Evolutionary conservation across 75 land plant species (phyloP), one percentile per base, ranked within the genome.

Genomic region (Gnetum montanum): DNA sequence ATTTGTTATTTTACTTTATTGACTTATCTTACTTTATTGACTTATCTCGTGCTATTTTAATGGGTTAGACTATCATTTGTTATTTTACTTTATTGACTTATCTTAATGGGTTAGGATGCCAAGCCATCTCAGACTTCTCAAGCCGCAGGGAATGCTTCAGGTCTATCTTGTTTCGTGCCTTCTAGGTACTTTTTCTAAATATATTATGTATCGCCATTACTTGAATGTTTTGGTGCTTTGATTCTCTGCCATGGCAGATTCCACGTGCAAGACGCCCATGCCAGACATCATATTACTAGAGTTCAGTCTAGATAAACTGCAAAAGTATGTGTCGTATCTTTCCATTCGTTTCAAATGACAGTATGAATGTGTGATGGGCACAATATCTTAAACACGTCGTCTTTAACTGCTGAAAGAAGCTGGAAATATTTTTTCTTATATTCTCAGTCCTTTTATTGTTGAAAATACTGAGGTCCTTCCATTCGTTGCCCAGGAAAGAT

Each of bases 401-500:
- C n/a, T n/a, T n/a, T n/a, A n/a, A n/a, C n/a, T n/a, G 11, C 3
- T 46, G 31, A 46, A 23, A 16, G 52, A 15, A 19, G 18, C 58
- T 29, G 24, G n/a, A 26, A 23, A 29, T 2, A 15, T 22, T 48
- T 54, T 15, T 27, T 29, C 4, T n/a, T n/a, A n/a, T n/a, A n/a
- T n/a, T n/a, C n/a, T n/a, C n/a, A n/a, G n/a, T n/a, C n/a, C 27
- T 23, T 44, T 18, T 16, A 37, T 43, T 34, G 18, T 33, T 50
- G 22, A 19, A 33, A 25, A 16, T 37, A 22, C 70, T 31, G 26
- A 24, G 28, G 13, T 10, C 23, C 43, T 40, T 15, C 4, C 2
- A 0, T 13, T 15, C 2, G 26, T 36, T 5, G 6, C 22, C 25
- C 84, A 90, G 93, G 68, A 90, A 90, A 48, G 97, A 87, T 52